Base-by-base conservation (phyloP, 768 basidiomycete species). In the Leccinellum rugosiceps region DNA sequence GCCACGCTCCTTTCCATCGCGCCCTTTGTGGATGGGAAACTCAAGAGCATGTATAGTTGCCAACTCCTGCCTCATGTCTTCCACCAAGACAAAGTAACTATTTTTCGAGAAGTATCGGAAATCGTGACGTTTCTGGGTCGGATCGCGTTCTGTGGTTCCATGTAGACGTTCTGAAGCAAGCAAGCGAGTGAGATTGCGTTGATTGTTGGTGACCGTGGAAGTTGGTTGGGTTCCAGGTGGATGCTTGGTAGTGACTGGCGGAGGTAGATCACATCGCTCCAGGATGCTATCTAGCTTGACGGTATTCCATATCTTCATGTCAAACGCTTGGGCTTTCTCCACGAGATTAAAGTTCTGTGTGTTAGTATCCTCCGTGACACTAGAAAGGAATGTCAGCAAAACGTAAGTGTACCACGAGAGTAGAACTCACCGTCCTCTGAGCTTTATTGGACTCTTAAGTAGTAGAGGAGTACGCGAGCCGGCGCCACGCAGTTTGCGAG, bases 111-210 rank as follows among this genome's bases (percentile, higher is more conserved):
- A 98, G 71, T 98, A 99, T 56, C 81, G 83, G 67, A 85, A 92
- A 71, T 95, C 94, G 61, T 89, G 87, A 50, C 94, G 85, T 60
- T 84, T 91, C 60, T 94, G 90, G 19, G 83, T 86, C 1, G 92
- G 88, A 74, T 99, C 97, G 47, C 96, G 90, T 76, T 99, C 97
- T 17, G 84, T 87, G 3, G 80, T 80, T 47, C 97, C 97, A 61
- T 92, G 85, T 43, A 91, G 72, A 59, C 86, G 86, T 70, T 98
- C 97, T 19, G 88, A 87, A 64, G 92, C 85, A 44, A 92, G 76
- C 17, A 90, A 78, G 32, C 78, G 82, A 13, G 80, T 81, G 28
- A 90, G 77, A 56, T 81, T 77, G 41, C 77, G 81, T 57, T 79
- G 77, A 35, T 65, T 76, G 63, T 60, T 63, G 25, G 68, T 52